These are phyloP conservation scores for Rutstroemia sydowiana DNA, from an alignment of 2,329 filamentous ascomycete genomes.

Conservation along the genomic window DNA sequence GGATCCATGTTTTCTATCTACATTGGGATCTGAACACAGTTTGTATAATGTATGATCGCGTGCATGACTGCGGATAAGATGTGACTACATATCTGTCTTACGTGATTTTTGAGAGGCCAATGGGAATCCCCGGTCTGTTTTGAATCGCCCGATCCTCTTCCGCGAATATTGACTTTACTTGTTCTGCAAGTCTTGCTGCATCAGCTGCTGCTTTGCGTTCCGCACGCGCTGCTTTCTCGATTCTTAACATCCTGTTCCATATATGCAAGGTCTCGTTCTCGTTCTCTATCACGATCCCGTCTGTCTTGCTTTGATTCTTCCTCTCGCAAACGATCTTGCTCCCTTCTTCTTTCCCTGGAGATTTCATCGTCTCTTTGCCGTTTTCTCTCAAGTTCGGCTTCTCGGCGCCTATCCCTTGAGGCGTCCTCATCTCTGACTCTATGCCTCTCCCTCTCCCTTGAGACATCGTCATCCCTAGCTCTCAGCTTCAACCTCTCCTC, in stretches of 20 bases:
- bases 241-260: background rate
- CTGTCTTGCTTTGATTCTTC: background rate
- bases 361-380: background rate
- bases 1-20: background rate
- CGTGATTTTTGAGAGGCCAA: background rate
- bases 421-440: background rate
- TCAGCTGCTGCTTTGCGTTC: slow-evolving; percentile 10
- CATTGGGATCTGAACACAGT: background rate
- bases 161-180: slow-evolving; percentile 13
- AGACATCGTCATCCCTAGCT: background rate
- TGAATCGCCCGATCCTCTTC: slow-evolving; percentile 27
- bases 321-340: background rate
- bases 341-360: background rate
- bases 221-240: background rate
- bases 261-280: background rate
- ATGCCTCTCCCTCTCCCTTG: background rate
- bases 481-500: background rate
- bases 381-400: background rate
- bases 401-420: background rate
- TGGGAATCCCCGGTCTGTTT: slow-evolving; percentile 22
- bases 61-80: background rate
- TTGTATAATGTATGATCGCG: background rate
- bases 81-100: slow-evolving; percentile 2
- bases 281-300: background rate
- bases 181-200: slow-evolving; percentile 12